Percentiles rank a stretch among this genome's conserved stretches.
These are phyloP conservation scores for Aspergillus sergii DNA, from an alignment of 2,329 filamentous ascomycete genomes.

Conservation along the genomic window DNA sequence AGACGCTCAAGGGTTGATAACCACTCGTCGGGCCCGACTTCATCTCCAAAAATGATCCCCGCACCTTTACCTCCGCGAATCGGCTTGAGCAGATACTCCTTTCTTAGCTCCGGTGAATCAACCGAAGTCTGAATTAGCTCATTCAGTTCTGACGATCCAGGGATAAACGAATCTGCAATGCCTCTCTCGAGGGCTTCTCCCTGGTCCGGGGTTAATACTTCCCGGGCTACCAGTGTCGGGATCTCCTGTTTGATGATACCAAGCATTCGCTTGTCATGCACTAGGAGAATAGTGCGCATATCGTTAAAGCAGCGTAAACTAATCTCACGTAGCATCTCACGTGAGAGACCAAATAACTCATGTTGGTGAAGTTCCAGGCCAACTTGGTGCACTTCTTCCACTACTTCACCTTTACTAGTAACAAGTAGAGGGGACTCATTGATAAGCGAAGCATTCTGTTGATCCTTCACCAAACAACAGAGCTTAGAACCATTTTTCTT, in stretches of 20 bases:
- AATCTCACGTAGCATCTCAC: conserved; percentile 29
- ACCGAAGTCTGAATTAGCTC: conserved; percentile 14
- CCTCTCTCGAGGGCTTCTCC: conserved; percentile 21
- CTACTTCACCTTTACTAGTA: conserved; percentile 11
- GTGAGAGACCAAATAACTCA: conserved; percentile 25
- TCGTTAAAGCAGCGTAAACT: conserved; percentile 32
- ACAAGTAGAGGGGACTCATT: neutral
- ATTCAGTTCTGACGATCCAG: conserved; percentile 27
- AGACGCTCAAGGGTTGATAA: conserved; percentile 20
- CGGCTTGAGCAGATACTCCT: conserved; percentile 30
- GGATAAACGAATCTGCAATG: conserved; percentile 27
- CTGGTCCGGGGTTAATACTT: conserved; percentile 21
- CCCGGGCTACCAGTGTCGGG: conserved; percentile 16
- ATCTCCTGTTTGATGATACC: conserved; percentile 33
- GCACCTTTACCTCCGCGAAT: conserved; percentile 25
- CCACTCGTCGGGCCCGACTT: conserved; percentile 24
- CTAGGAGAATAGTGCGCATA: conserved; percentile 31
- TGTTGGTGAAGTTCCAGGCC: conserved; percentile 33
- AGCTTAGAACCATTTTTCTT: conserved; percentile 8
- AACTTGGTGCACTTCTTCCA: conserved; percentile 31
- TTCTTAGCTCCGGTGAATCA: conserved; percentile 10
- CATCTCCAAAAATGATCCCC: conserved; percentile 29
- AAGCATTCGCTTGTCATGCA: conserved; percentile 38
- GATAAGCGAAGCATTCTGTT: neutral
- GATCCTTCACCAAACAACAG: conserved; percentile 13